Evolutionary conservation across 768 basidiomycete species (phyloP).

Genomic region (Boletus rubescentipes): DNA sequence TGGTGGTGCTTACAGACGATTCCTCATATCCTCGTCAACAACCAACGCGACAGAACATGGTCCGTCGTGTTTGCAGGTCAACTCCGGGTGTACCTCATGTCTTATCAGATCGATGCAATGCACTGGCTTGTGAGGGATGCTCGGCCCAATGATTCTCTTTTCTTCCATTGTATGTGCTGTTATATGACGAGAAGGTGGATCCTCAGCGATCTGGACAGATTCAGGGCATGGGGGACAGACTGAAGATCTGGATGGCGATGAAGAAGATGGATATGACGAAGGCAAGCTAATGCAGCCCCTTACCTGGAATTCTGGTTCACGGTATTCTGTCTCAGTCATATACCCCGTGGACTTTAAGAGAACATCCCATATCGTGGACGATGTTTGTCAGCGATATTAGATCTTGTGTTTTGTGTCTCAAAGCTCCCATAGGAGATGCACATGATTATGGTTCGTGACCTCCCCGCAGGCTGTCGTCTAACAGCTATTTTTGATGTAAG

Average conservation of each 20-base stretch:
- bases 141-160: constrained; percentile 78
- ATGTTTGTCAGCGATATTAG: constrained; percentile 50
- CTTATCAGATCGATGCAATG: constrained; percentile 68
- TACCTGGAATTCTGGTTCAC: not conserved
- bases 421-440: constrained; percentile 57
- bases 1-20: constrained; percentile 85
- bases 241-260: constrained; percentile 79
- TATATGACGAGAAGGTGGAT: not conserved
- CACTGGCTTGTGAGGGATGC: constrained; percentile 88
- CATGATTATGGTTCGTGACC: constrained; percentile 70
- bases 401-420: constrained; percentile 2
- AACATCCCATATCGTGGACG: constrained; percentile 83
- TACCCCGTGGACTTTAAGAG: constrained; percentile 76
- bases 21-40: constrained; percentile 53
- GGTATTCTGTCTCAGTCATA: constrained; percentile 52
- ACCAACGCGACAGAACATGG: constrained; percentile 83
- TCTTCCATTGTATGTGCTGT: constrained; percentile 74
- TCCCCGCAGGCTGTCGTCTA: constrained; percentile 86
- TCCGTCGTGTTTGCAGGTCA: constrained; percentile 32
- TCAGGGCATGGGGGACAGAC: constrained; percentile 96
- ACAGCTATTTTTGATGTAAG: constrained; percentile 81
- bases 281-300: constrained; percentile 34
- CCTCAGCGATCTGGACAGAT: constrained; percentile 40
- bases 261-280: constrained; percentile 84
- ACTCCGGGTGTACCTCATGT: not conserved